phyloP scores from a whole-genome alignment of 1,284 basidiomycete species.

The Trametes polyzona region DNA sequence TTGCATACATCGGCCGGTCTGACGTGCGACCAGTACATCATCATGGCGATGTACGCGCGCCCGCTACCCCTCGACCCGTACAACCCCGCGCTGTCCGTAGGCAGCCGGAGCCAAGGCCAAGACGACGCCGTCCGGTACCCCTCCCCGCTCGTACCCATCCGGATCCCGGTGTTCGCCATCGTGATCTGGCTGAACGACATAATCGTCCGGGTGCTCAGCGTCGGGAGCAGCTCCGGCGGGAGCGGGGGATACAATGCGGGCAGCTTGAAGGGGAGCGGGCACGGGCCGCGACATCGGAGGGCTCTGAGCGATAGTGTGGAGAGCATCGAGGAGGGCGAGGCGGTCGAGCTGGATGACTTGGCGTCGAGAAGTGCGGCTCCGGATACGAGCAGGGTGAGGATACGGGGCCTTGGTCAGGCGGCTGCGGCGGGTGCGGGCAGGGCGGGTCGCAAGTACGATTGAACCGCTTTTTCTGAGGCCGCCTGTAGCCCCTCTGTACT shows the following conservation, averaged over 20 bases:
- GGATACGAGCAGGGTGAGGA: constrained; percentile 18
- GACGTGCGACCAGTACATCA: constrained; percentile 60
- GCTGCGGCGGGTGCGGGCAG: neutral
- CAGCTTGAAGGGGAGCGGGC: neutral
- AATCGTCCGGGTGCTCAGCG: constrained; percentile 64
- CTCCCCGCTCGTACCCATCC: constrained; percentile 77
- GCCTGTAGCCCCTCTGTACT: neutral
- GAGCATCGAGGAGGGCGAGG: constrained; percentile 56
- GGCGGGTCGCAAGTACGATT: constrained; percentile 32
- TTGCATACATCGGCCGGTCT: neutral
- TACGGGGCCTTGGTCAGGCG: constrained; percentile 11
- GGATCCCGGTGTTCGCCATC: constrained; percentile 71
- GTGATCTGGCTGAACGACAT: constrained; percentile 78
- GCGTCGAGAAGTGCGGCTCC: constrained; percentile 6
- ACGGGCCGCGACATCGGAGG: constrained; percentile 20
- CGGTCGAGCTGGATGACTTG: constrained; percentile 32
- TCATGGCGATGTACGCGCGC: constrained; percentile 74
- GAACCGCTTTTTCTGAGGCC: no score
- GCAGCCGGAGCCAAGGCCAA: constrained; percentile 27
- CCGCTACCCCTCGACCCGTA: constrained; percentile 73
- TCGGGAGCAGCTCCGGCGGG: constrained; percentile 40
- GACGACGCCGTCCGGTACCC: constrained; percentile 57
- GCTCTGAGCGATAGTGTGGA: constrained; percentile 49
- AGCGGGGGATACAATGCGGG: neutral
- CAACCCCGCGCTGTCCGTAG: constrained; percentile 50